Conservation (phyloP, 2,329 filamentous ascomycete species). For the Arthrocladium fulminans region DNA sequence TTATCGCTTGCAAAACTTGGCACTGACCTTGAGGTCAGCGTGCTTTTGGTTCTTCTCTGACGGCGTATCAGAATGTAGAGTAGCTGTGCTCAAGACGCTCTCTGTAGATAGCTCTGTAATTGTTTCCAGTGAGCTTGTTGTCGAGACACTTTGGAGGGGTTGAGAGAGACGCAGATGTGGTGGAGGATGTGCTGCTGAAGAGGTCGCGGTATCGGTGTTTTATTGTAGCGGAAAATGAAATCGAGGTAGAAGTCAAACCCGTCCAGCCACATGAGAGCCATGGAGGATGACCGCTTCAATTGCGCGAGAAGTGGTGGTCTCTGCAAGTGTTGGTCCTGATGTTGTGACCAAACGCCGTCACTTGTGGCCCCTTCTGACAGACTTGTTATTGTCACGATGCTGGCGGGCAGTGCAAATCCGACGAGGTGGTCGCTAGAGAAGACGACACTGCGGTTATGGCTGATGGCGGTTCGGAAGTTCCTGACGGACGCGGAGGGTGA, state of each 20-base stretch:
- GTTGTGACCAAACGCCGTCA: neutral
- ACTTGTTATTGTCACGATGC: neutral
- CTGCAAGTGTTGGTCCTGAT: neutral
- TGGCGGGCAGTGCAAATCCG: neutral
- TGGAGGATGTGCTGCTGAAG: neutral
- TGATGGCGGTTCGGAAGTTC: neutral
- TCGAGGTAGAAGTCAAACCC: too few relatives aligned
- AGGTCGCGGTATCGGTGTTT: neutral
- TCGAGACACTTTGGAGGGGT: neutral
- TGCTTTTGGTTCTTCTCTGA: neutral
- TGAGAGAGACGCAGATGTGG: neutral
- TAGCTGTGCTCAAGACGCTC: neutral
- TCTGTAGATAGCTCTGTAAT: neutral
- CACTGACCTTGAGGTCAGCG: neutral
- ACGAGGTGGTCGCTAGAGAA: neutral
- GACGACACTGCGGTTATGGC: neutral
- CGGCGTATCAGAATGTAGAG: neutral
- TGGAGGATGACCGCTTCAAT: neutral
- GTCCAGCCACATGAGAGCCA: neutral
- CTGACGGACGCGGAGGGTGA: neutral
- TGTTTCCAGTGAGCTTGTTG: neutral
- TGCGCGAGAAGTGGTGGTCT: neutral
- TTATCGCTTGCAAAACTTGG: neutral
- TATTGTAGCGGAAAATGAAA: too few relatives aligned
- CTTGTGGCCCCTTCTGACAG: neutral